These are phyloP conservation scores for Millerozyma miso DNA, from an alignment of 805 yeast genomes.

Conservation along the genomic window DNA sequence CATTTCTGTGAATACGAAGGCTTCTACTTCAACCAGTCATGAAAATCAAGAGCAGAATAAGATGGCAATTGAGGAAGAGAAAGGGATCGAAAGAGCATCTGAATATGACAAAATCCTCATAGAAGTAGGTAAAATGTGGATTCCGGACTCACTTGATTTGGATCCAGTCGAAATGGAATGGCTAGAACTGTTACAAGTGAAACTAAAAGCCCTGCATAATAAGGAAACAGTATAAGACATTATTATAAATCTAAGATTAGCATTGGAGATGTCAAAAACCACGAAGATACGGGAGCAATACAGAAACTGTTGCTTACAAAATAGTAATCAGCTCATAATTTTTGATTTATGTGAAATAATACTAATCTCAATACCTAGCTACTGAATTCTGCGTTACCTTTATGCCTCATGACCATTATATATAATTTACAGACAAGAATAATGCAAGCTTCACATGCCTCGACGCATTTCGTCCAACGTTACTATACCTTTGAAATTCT, in stretches of 20 bases:
- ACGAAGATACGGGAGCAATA: too few species aligned
- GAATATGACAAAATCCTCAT: neutral
- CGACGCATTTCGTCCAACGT: conserved; percentile 27
- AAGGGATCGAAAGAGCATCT: neutral
- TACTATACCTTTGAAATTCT: conserved; percentile 53
- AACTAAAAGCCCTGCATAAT: too few species aligned
- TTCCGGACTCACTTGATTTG: neutral
- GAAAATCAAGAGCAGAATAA: neutral
- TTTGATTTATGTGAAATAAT: too few species aligned
- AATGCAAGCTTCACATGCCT: neutral
- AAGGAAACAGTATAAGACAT: too few species aligned
- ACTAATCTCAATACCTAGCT: too few species aligned
- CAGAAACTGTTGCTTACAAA: too few species aligned
- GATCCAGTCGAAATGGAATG: conserved; percentile 3
- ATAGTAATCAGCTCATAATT: too few species aligned
- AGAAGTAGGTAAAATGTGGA: neutral
- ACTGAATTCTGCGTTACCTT: too few species aligned
- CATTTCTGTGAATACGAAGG: neutral
- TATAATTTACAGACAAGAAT: too few species aligned
- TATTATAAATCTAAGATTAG: too few species aligned
- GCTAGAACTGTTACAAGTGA: neutral
- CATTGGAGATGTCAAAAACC: too few species aligned
- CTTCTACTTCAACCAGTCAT: neutral
- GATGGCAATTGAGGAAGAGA: neutral
- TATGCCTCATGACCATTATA: too few species aligned